Evolutionary conservation across 306 rosid genomes (phyloP).

Genomic region (Cucumis melo): DNA sequence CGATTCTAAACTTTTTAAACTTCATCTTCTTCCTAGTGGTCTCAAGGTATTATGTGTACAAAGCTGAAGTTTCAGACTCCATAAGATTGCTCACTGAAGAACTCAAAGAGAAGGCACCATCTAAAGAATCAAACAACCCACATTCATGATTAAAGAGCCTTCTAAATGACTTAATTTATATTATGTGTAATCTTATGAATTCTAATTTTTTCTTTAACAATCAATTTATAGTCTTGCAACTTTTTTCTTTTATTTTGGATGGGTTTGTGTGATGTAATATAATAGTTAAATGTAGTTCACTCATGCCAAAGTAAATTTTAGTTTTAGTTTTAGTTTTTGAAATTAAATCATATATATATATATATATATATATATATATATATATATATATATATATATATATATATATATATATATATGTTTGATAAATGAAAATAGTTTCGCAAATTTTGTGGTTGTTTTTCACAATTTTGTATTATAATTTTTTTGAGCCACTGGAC

Average conservation of each 20-base stretch:
- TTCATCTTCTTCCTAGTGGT: constrained; percentile 2
- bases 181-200: neutral
- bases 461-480: too few relatives aligned
- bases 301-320: neutral
- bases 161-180: neutral
- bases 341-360: neutral
- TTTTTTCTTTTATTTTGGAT: neutral
- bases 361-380: too few relatives aligned
- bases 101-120: constrained; percentile 9
- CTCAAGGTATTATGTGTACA: neutral
- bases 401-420: too few relatives aligned
- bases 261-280: neutral
- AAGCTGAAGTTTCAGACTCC: constrained; percentile 2
- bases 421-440: too few relatives aligned
- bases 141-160: neutral
- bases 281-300: neutral
- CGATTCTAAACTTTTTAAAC: neutral
- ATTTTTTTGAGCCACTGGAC: too few relatives aligned
- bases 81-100: neutral
- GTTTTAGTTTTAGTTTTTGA: neutral
- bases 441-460: too few relatives aligned
- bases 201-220: neutral
- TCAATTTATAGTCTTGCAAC: neutral
- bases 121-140: neutral
- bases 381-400: too few relatives aligned